These are phyloP conservation scores for Crepidotus sp. DNA, from an alignment of 1,284 basidiomycete species.

Conservation along the genomic window DNA sequence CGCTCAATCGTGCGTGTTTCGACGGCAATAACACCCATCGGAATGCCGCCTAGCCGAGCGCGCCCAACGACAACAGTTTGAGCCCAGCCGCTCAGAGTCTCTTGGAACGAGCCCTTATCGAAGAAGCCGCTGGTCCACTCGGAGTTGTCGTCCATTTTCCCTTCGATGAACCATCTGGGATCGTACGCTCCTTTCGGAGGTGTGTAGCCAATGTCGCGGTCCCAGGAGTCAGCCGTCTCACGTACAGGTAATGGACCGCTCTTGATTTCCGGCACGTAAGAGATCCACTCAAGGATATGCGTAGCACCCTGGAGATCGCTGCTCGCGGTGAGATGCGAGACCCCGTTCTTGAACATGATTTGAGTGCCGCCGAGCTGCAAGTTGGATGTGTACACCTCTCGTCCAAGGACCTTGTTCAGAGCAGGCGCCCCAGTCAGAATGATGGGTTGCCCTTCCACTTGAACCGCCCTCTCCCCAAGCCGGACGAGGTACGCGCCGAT, in stretches of 20 bases:
- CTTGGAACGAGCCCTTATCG: slow-evolving; percentile 94
- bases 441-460: slow-evolving; percentile 98
- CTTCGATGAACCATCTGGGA: slow-evolving; percentile 95
- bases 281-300: slow-evolving; percentile 91
- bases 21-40: slow-evolving; percentile 96
- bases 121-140: slow-evolving; percentile 89
- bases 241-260: slow-evolving; percentile 73
- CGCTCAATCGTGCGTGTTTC: slow-evolving; percentile 97
- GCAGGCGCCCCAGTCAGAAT: slow-evolving; percentile 97
- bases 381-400: slow-evolving; percentile 98
- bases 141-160: slow-evolving; percentile 79
- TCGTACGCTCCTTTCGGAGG: slow-evolving; percentile 96
- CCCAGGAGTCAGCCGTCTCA: slow-evolving; percentile 73
- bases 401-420: slow-evolving; percentile 97
- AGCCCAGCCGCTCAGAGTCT: slow-evolving; percentile 94
- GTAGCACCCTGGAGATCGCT: slow-evolving; percentile 93
- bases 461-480: slow-evolving; percentile 94
- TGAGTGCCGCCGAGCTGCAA: slow-evolving; percentile 97
- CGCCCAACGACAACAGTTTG: slow-evolving; percentile 98
- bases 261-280: slow-evolving; percentile 82
- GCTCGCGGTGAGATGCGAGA: slow-evolving; percentile 90
- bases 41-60: slow-evolving; percentile 93
- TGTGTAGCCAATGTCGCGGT: slow-evolving; percentile 84
- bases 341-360: slow-evolving; percentile 99
- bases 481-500: slow-evolving; percentile 99